Base-by-base conservation (phyloP, 164 flowering plant genomes). In the Annona squamosa region DNA sequence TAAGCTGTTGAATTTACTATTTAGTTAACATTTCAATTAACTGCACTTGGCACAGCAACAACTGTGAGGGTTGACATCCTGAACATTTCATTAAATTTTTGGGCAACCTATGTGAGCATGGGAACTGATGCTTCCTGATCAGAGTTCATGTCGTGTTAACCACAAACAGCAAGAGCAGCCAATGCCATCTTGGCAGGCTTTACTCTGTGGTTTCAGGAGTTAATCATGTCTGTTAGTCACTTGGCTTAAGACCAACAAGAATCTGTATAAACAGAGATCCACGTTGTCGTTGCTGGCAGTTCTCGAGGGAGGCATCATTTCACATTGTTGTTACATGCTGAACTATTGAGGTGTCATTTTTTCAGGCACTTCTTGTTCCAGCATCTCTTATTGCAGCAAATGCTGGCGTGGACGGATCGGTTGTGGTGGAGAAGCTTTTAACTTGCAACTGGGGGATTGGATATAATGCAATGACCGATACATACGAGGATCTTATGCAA, bases 311-410 rank as follows among this genome's bases (percentile, higher is more conserved):
- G 17, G 9, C 13, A 52, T 52, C 13, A 52, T 10, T 5, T 16
- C 59, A 52, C 13, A 16, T 52, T 52, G 59, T 16, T 1, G 59
- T 26, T 26, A 26, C 37, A 6, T 7, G 12, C 68, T 66, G 68
- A 44, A 64, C 9, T 2, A 9, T 66, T 42, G 42, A n/a, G n/a
- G 46, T 16, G 3, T 72, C 68, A 57, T 77, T 72, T 4, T 76
- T 83, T 71, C 90, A 93, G 98, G 97, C 99, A 77, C 93, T 93
- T 59, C 82, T 89, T 74, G 90, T 84, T 66, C 98, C 99, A 46
- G 90, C 97, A 63, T 83, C 80, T 68, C 65, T 81, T 62, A 93
- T 96, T 62, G 99, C 99, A 44, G 61, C 68, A 16, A 96, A 96
- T 81, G 97, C 98, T 3, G 99, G 99, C 42, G 89, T 84, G 37